Conservation (phyloP, 306 rosid genomes). For the Ormosia emarginata region DNA sequence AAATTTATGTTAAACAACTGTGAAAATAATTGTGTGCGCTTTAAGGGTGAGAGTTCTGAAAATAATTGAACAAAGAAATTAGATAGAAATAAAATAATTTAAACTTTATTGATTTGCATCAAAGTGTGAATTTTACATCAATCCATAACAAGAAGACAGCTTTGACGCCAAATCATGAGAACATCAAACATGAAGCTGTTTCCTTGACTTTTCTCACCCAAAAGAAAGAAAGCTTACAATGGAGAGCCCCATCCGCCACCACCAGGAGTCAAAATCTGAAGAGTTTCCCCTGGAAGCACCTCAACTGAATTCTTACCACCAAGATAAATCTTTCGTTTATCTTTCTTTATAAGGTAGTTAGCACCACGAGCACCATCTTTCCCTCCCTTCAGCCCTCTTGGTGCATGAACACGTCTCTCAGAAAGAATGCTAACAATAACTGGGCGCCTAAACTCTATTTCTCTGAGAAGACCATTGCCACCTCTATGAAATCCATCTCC, state of each 20-base stretch:
- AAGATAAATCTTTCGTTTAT: constrained; percentile 61
- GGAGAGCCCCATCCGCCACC: constrained; percentile 94
- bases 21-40: not conserved
- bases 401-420: constrained; percentile 88
- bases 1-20: not conserved
- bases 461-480: constrained; percentile 85
- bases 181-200: constrained; percentile 19
- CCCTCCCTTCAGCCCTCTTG: constrained; percentile 89
- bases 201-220: not conserved
- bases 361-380: constrained; percentile 75
- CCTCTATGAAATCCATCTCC: constrained; percentile 76
- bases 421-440: constrained; percentile 83
- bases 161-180: not conserved
- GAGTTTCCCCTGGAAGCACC: constrained; percentile 74
- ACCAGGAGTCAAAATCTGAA: constrained; percentile 89
- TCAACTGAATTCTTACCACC: constrained; percentile 82
- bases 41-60: not conserved
- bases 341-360: constrained; percentile 67
- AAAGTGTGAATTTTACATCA: not conserved
- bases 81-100: not conserved
- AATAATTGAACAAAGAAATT: not conserved
- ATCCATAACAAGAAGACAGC: not conserved
- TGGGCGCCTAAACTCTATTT: constrained; percentile 75
- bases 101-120: constrained; percentile 23
- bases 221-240: constrained; percentile 13